phyloP scores from a whole-genome alignment of 208 protist genomes.

The Trypanosoma cruzi region DNA sequence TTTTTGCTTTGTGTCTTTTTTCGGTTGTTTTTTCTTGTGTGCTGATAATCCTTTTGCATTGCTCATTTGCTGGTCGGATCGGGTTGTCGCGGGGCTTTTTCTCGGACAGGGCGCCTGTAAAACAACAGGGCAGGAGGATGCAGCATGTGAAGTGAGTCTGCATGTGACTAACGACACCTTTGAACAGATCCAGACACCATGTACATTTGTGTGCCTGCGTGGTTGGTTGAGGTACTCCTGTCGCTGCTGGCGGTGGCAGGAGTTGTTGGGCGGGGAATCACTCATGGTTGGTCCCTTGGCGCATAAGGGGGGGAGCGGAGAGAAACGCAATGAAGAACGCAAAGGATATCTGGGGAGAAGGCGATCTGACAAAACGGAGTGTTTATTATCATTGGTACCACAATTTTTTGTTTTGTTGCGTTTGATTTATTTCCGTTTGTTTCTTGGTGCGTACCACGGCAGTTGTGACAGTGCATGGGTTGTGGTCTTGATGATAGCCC shows the following conservation, averaged over 20 bases:
- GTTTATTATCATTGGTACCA: no score
- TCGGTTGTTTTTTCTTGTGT: not conserved
- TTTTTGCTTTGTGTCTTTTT: not conserved
- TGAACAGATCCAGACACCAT: not conserved
- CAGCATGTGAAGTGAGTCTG: not conserved
- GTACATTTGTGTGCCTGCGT: not conserved
- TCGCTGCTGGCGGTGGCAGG: no score
- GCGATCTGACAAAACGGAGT: not conserved
- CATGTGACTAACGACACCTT: not conserved
- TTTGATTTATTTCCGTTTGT: not conserved
- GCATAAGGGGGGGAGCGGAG: not conserved
- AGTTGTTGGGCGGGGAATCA: no score
- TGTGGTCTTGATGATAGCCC: not conserved
- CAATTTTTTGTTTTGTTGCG: not conserved
- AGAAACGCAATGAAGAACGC: not conserved
- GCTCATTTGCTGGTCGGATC: not conserved
- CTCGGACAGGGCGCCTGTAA: not conserved
- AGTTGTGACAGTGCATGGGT: not conserved
- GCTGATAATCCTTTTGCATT: not conserved
- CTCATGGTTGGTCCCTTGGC: not conserved
- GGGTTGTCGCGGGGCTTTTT: not conserved
- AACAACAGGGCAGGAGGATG: not conserved
- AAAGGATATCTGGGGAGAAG: not conserved
- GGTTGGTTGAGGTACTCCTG: not conserved
- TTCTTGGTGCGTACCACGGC: not conserved